Evolutionary conservation across 2,329 filamentous ascomycete genomes (phyloP).

Genomic region (Lecanicillium sp.): DNA sequence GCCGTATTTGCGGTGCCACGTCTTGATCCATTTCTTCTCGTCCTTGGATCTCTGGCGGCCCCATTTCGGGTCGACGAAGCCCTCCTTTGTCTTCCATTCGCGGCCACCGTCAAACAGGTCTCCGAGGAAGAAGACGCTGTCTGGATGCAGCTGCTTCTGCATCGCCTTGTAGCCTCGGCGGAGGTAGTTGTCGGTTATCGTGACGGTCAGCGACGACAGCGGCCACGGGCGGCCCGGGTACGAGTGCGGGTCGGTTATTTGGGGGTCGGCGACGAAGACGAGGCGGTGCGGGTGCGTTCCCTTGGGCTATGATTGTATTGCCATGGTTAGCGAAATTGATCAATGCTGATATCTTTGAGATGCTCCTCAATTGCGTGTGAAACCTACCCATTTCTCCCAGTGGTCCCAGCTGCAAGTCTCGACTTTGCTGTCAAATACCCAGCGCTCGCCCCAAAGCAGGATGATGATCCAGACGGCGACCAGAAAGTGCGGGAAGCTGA

Average conservation of each 20-base stretch:
- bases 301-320: constrained; percentile 49
- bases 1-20: constrained; percentile 68
- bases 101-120: constrained; percentile 93
- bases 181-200: constrained; percentile 83
- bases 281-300: constrained; percentile 76
- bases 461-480: constrained; percentile 68
- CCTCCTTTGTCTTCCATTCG: constrained; percentile 77
- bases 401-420: constrained; percentile 69
- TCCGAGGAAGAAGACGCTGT: constrained; percentile 84
- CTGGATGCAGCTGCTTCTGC: constrained; percentile 68
- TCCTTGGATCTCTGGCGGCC: constrained; percentile 39
- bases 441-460: constrained; percentile 79
- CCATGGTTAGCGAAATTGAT: background rate
- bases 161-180: constrained; percentile 73
- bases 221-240: constrained; percentile 72
- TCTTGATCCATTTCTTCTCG: constrained; percentile 50
- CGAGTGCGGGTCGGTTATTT: constrained; percentile 90
- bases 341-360: too few species aligned
- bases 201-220: constrained; percentile 43
- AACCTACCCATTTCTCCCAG: constrained; percentile 93
- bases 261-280: constrained; percentile 80
- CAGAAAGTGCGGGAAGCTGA: constrained; percentile 60
- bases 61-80: constrained; percentile 54
- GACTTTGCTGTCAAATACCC: constrained; percentile 64
- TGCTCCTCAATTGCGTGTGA: too few species aligned